Base-by-base conservation (phyloP, 768 basidiomycete species). In the Coprinellus aureogranulatus region DNA sequence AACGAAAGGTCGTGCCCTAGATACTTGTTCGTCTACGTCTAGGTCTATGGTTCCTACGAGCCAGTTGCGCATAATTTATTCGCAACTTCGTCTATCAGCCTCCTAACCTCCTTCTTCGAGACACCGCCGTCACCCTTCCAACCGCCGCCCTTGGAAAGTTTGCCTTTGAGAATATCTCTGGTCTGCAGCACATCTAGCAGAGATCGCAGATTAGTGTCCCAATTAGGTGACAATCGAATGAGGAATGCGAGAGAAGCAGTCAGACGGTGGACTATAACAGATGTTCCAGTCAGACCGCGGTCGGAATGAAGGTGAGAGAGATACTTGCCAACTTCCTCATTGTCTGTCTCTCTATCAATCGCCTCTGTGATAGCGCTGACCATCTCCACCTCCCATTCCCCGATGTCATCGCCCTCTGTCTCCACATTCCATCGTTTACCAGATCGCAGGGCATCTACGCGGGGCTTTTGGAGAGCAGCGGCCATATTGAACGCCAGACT, bases 381-480 rank as follows among this genome's bases (percentile, higher is more conserved):
- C 30, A 96, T 71, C 74, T 97, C 95, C 0, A 90, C 77, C 65
- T 92, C 86, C 91, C 92, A 95, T 54, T 94, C 94, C 20, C 81
- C 90, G 54, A 85, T 83, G 52, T 82, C 85, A 16, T 72, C 75
- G 14, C 59, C 62, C 26, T 76, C 77, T 2, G 70, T 71, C 25
- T 74, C 72, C 3, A 57, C 59, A 37, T 63, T 62, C 31, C 67
- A 63, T 2, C 80, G 62, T 34, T 59, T 64, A 14, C 70, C 69
- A 11, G 53, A 60, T 31, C 59, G 67, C 39, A 72, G 65, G n/a
- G 65, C 61, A 16, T 72, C 84, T 12, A 87, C 76, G 41, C 88
- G 73, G 16, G 72, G 76, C 58, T 77, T 80, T 75, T 94, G 92
- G 47, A 92, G 63, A 64, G 77, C 80, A 20, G 81, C 84, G 2